phyloP scores from a whole-genome alignment of 1,284 basidiomycete genomes.

The Ustilago crameri region DNA sequence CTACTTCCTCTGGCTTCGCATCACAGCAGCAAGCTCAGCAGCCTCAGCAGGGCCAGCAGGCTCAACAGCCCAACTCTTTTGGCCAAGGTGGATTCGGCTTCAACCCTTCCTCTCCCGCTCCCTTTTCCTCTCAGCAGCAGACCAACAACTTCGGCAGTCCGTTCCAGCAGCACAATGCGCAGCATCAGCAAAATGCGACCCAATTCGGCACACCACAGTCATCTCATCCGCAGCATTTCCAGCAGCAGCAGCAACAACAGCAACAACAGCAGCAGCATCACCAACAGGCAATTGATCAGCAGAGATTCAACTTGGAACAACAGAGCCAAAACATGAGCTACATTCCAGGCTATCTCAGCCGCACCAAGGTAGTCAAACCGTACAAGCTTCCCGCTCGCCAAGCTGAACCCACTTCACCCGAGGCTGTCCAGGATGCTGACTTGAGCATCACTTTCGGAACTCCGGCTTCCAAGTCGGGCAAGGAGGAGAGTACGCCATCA shows the following conservation, averaged over 20 bases:
- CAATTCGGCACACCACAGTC: conserved; percentile 23
- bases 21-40: conserved; percentile 24
- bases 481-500: conserved; percentile 41
- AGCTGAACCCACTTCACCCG: conserved; percentile 39
- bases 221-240: conserved; percentile 29
- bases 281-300: conserved; percentile 41
- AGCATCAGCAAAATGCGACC: conserved; percentile 11
- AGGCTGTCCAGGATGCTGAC: conserved; percentile 41
- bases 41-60: conserved; percentile 14
- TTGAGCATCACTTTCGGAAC: conserved; percentile 50
- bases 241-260: conserved; percentile 22
- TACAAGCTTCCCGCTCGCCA: conserved; percentile 51
- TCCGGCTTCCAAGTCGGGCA: conserved; percentile 46
- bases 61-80: conserved; percentile 15
- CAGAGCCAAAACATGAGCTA: conserved; percentile 52
- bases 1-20: conserved; percentile 15
- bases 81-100: conserved; percentile 21
- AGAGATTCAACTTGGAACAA: conserved; percentile 33
- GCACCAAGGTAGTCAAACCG: conserved; percentile 45
- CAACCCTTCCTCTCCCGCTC: conserved; percentile 27
- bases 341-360: conserved; percentile 50
- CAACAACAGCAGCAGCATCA: conserved; percentile 34
- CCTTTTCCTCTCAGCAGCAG: conserved; percentile 27
- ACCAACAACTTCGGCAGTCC: conserved; percentile 31
- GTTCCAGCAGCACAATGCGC: conserved; percentile 20